A percentile compares a stretch with the other conserved stretches of the same genome.
These are phyloP conservation scores for Arctium minus DNA, from an alignment of 129 eudicot species.

Conservation along the genomic window DNA sequence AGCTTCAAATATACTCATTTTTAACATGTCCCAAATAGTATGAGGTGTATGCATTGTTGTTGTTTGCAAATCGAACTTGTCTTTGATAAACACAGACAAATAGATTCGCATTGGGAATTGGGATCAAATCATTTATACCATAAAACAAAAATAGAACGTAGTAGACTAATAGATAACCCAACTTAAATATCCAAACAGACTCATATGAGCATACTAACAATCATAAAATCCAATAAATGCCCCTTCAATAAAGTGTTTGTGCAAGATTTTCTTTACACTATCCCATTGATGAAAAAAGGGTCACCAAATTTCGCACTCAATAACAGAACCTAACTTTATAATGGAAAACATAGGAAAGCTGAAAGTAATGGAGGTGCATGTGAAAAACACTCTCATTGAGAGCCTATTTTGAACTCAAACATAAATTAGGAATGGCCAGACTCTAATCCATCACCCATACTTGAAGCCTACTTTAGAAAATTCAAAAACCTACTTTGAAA, in stretches of 20 bases:
- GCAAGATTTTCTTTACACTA: neutral
- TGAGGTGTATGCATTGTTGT: too few relatives aligned
- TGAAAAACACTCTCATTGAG: slow-evolving; percentile 22
- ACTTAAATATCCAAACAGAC: slow-evolving; percentile 3
- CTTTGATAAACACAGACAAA: neutral
- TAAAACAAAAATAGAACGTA: neutral
- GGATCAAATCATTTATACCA: neutral
- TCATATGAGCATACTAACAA: neutral
- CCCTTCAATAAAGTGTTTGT: neutral
- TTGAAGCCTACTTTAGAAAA: neutral
- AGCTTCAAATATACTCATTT: neutral
- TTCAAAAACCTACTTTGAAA: neutral
- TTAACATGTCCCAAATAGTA: too few relatives aligned
- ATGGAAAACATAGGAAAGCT: slow-evolving; percentile 25
- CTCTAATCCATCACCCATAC: slow-evolving; percentile 1
- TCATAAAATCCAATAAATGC: slow-evolving; percentile 5
- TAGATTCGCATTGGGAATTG: neutral
- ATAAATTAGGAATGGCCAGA: slow-evolving; percentile 15
- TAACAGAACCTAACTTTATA: slow-evolving; percentile 10
- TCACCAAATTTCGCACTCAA: slow-evolving; percentile 8
- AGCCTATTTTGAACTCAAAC: slow-evolving; percentile 21
- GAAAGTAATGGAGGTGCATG: slow-evolving; percentile 24
- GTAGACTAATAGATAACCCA: neutral
- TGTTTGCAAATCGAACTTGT: too few relatives aligned
- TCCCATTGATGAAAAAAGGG: neutral